Conservation (phyloP, 192 early-diverging fungal species). For the Geranomyces michiganensis region DNA sequence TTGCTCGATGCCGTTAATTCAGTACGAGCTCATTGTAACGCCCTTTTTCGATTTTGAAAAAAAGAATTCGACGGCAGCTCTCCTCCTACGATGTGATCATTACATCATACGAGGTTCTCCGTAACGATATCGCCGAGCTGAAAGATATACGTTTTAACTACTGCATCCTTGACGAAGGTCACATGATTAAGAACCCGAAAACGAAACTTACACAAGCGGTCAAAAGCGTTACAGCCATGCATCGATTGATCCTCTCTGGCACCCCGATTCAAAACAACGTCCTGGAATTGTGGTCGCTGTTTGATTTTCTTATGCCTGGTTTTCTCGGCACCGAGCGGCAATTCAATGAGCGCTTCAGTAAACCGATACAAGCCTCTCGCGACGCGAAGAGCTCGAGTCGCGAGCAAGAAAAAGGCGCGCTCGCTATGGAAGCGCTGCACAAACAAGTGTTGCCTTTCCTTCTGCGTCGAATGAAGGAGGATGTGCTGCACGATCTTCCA, state of each 20-base stretch:
- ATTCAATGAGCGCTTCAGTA: conserved; percentile 93
- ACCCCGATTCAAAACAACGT: conserved; percentile 99
- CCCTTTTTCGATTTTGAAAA: too few relatives aligned
- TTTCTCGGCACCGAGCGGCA: conserved; percentile 92
- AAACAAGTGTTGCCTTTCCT: conserved; percentile 96
- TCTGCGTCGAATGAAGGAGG: conserved; percentile 94
- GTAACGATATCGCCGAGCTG: conserved; percentile 91
- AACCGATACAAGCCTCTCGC: conserved; percentile 86
- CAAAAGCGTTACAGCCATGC: conserved; percentile 80
- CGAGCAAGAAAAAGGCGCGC: conserved; percentile 68
- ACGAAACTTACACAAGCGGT: conserved; percentile 94
- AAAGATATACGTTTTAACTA: conserved; percentile 82
- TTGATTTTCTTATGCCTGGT: conserved; percentile 99
- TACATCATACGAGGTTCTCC: conserved; percentile 95
- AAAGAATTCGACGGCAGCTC: conserved; percentile 57
- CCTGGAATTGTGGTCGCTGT: conserved; percentile 95
- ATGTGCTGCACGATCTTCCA: conserved; percentile 93
- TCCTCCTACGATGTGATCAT: conserved; percentile 76
- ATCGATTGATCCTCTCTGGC: conserved; percentile 92
- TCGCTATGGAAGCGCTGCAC: conserved; percentile 92
- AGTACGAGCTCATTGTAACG: too few relatives aligned
- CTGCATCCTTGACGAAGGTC: conserved; percentile 96
- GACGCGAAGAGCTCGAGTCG: conserved; percentile 76
- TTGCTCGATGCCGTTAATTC: too few relatives aligned
- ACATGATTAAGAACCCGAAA: conserved; percentile 93